Conservation (phyloP, 768 basidiomycete genomes). For the Leccinellum albellum region DNA sequence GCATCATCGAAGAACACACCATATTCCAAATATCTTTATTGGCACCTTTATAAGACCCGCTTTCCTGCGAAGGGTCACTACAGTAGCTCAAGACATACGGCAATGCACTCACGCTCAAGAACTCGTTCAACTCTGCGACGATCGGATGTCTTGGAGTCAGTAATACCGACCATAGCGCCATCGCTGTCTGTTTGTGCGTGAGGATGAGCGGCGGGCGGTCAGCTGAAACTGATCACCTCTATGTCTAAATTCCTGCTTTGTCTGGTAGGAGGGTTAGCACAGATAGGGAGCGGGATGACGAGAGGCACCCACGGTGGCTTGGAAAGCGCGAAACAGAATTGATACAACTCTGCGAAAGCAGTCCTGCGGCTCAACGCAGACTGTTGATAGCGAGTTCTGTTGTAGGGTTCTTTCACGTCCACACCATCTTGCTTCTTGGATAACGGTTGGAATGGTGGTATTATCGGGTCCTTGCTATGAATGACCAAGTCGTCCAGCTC, state of each 20-base stretch:
- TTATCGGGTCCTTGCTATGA: constrained; percentile 38
- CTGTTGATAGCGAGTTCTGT: constrained; percentile 46
- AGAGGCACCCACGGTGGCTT: constrained; percentile 61
- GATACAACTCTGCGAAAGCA: constrained; percentile 64
- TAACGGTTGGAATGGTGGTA: constrained; percentile 12
- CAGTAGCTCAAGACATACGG: neutral
- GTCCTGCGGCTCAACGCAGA: constrained; percentile 47
- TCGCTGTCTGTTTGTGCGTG: constrained; percentile 48
- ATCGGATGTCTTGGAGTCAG: constrained; percentile 65
- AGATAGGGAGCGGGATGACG: neutral
- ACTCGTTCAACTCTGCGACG: constrained; percentile 60
- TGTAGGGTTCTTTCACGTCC: constrained; percentile 45
- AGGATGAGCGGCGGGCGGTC: neutral
- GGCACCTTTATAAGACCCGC: constrained; percentile 64
- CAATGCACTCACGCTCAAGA: constrained; percentile 51
- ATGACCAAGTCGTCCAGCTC: constrained; percentile 69
- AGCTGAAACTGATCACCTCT: constrained; percentile 49
- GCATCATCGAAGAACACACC: constrained; percentile 40
- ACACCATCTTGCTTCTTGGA: constrained; percentile 32
- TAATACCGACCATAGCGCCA: constrained; percentile 73
- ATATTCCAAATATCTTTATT: constrained; percentile 87
- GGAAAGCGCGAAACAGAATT: constrained; percentile 65
- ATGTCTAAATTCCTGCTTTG: constrained; percentile 76
- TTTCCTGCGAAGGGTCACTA: constrained; percentile 29
- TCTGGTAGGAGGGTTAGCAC: constrained; percentile 34